Evolutionary conservation across 257 asterid species (phyloP).

Genomic region (Salvia splendens): DNA sequence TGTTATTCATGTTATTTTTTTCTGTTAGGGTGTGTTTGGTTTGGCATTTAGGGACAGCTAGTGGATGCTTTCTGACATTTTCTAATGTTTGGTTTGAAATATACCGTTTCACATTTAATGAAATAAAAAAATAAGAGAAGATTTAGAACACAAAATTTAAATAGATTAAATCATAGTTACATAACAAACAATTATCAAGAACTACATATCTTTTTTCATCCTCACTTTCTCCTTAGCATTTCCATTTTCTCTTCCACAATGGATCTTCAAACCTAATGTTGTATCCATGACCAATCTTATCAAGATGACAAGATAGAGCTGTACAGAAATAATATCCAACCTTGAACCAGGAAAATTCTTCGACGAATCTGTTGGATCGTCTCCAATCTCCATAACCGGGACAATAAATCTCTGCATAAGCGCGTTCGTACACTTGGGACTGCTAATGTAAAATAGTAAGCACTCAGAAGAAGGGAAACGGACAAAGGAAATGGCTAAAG

Average conservation of each 20-base stretch:
- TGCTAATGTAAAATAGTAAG: slow-evolving; percentile 1
- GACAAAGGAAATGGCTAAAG: slow-evolving; percentile 1
- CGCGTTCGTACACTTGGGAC: slow-evolving; percentile 4
- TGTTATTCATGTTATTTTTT: no score
- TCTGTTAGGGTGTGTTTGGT: no score
- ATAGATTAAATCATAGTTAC: neutral
- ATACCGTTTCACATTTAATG: no score
- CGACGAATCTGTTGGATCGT: slow-evolving; percentile 6
- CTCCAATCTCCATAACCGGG: slow-evolving; percentile 17
- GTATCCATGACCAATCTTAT: slow-evolving; percentile 20
- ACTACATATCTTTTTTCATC: neutral
- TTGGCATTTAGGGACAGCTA: no score
- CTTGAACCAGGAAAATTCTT: slow-evolving; percentile 23
- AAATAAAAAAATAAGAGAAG: no score
- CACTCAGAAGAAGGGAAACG: neutral
- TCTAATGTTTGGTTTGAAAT: no score
- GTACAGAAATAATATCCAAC: slow-evolving; percentile 32
- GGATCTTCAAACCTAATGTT: slow-evolving; percentile 27
- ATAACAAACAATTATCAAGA: neutral
- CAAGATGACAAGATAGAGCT: slow-evolving; percentile 23
- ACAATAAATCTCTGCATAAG: slow-evolving; percentile 4
- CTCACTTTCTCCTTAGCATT: slow-evolving; percentile 1
- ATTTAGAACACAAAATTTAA: no score
- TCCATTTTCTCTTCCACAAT: slow-evolving; percentile 25
- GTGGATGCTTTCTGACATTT: no score